Base-by-base conservation (phyloP, 164 flowering plant species). In the Tetrastigma voinierianum region DNA sequence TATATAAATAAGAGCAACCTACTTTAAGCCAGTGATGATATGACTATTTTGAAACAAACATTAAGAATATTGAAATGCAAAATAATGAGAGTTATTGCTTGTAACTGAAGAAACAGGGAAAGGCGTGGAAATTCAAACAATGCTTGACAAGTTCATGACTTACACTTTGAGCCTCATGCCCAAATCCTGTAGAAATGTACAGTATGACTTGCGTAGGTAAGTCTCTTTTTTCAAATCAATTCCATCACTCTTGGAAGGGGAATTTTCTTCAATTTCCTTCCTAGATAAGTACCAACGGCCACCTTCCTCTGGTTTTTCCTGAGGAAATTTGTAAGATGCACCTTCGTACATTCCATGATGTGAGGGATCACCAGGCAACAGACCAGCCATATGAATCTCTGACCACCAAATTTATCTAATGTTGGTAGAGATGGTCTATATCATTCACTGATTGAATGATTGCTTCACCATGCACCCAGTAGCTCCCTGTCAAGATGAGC, bases 131-230 rank as follows among this genome's bases (percentile, higher is more conserved):
- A 32, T 32, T 32, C 40, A 32, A 7, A 32, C 40, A 32, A 32
- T 32, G 40, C 40, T 32, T 32, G 40, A 32, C 40, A 32, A 32
- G 40, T 32, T 32, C 40, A 32, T 32, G 5, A 72, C 91, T 83
- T 70, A 87, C 91, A 87, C 91, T 87, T 87, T 85, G 21, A 87
- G 87, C 53, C 86, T 71, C 91, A 87, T 87, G 63, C 89, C 91
- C 52, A 87, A 69, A 78, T 87, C 91, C 69, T 87, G 91, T 19
- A 87, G 64, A 77, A 82, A 87, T 52, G 92, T 86, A 67, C 92
- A 86, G 72, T 87, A 87, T 20, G 88, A 84, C 75, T 82, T 87
- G 57, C 90, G 84, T 46, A 85, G 65, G 68, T 85, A 85, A 2
- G 87, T 72, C 74, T 87, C 91, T 70, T 81, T 87, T 81, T 85